Conservation (phyloP, 768 basidiomycete genomes). For the Sporobolomyces phaffii region DNA sequence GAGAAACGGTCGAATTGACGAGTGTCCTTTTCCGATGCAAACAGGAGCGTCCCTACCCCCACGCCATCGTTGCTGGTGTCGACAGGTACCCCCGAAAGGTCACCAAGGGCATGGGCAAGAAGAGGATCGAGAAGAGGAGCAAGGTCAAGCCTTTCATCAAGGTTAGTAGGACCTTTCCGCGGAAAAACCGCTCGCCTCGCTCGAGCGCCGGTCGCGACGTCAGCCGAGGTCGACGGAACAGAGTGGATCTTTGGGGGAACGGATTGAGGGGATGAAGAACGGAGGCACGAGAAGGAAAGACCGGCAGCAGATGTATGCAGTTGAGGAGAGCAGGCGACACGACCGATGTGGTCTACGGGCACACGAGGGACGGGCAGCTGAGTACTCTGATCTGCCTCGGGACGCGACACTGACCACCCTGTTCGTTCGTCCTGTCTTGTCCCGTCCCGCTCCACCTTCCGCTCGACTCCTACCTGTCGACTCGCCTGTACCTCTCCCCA, state of each 20-base stretch:
- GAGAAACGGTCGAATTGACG: too few relatives aligned
- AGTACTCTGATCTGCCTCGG: neutral
- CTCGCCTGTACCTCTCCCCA: too few relatives aligned
- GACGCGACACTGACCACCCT: neutral
- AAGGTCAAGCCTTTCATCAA: conserved; percentile 99
- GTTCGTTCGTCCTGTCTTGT: neutral
- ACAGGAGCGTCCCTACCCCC: conserved; percentile 80
- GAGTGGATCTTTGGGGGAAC: too few relatives aligned
- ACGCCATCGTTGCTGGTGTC: conserved; percentile 96
- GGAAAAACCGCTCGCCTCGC: neutral
- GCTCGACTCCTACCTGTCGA: neutral
- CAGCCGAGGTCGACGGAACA: too few relatives aligned
- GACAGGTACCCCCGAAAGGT: conserved; percentile 98
- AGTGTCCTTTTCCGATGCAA: too few relatives aligned
- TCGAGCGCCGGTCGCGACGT: too few relatives aligned
- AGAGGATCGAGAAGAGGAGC: conserved; percentile 82
- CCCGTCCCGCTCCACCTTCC: neutral
- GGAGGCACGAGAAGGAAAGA: too few relatives aligned
- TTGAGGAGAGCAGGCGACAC: too few relatives aligned
- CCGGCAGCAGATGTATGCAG: too few relatives aligned
- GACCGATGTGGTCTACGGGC: too few relatives aligned
- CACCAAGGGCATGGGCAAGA: conserved; percentile 93
- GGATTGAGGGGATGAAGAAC: too few relatives aligned
- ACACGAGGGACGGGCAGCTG: neutral
- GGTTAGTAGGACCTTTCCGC: conserved; percentile 51